Evolutionary conservation across 2,329 filamentous ascomycete species (phyloP).

Genomic region (Alternaria sp.): DNA sequence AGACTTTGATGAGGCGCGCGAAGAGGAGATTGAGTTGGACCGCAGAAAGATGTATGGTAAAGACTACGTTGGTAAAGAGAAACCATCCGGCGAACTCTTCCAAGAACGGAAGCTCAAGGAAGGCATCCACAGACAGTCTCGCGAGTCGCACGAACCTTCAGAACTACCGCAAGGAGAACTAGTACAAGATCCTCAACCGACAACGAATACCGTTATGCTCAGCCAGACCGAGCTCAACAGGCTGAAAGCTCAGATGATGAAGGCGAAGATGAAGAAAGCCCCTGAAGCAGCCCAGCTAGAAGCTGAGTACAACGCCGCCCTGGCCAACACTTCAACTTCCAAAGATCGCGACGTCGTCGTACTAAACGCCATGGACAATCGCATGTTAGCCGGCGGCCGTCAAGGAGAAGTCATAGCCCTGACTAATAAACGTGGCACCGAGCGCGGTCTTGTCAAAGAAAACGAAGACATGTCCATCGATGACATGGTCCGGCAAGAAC

Average conservation of each 20-base stretch:
- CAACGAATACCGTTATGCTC: constrained; percentile 62
- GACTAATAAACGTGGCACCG: constrained; percentile 80
- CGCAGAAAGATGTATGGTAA: constrained; percentile 82
- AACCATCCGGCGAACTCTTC: constrained; percentile 87
- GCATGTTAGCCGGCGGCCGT: constrained; percentile 82
- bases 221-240: constrained; percentile 87
- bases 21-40: constrained; percentile 92
- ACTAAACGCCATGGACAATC: constrained; percentile 86
- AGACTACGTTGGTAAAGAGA: constrained; percentile 84
- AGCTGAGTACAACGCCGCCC: constrained; percentile 80
- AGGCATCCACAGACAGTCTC: constrained; percentile 55
- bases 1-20: constrained; percentile 90
- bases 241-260: constrained; percentile 94
- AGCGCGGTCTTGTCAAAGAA: constrained; percentile 84
- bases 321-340: constrained; percentile 66
- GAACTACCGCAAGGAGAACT: constrained; percentile 63
- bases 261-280: constrained; percentile 84
- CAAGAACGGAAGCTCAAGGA: constrained; percentile 75
- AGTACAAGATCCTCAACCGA: constrained; percentile 64
- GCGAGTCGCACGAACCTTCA: constrained; percentile 36
- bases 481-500: constrained; percentile 96
- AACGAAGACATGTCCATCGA: constrained; percentile 97
- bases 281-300: constrained; percentile 81
- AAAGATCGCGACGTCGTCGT: constrained; percentile 76
- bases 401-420: constrained; percentile 79